Conservation (phyloP, 441 rosid genomes). For the Adansonia grandidieri region DNA sequence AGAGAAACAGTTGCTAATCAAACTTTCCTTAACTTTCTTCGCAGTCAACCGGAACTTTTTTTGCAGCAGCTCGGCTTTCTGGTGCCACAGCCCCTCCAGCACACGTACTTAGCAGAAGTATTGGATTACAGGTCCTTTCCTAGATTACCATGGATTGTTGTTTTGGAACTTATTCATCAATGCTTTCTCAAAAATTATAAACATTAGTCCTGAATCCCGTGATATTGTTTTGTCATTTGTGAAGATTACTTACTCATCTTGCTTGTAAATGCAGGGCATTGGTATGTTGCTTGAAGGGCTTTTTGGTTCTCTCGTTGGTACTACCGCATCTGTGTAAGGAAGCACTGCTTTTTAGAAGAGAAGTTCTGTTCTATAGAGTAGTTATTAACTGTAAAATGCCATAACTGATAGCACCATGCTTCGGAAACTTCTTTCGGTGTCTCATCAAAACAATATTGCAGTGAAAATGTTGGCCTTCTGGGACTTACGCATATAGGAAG, state of each 20-base stretch:
- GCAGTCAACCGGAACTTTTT: constrained; percentile 85
- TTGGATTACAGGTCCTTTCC: constrained; percentile 75
- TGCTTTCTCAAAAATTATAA: not conserved
- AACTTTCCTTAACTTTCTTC: constrained; percentile 23
- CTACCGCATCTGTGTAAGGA: constrained; percentile 91
- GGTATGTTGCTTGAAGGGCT: constrained; percentile 84
- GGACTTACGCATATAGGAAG: constrained; percentile 93
- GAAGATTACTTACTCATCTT: constrained; percentile 2
- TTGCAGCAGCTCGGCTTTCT: constrained; percentile 83
- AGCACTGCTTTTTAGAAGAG: constrained; percentile 5
- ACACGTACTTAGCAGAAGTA: constrained; percentile 76
- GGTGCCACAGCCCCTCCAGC: constrained; percentile 97
- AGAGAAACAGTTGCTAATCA: constrained; percentile 5
- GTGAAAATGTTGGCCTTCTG: constrained; percentile 97
- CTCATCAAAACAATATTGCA: constrained; percentile 41
- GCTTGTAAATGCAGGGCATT: constrained; percentile 59
- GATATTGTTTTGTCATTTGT: constrained; percentile 7
- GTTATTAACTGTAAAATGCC: not conserved
- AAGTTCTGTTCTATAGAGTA: not conserved
- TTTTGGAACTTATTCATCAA: not conserved
- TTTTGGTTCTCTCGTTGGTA: constrained; percentile 82
- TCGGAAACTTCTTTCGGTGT: constrained; percentile 12
- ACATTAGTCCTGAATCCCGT: not conserved
- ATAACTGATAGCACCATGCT: not conserved
- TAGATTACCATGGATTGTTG: constrained; percentile 6